Percentiles rank a stretch among this genome's conserved stretches.
These are phyloP conservation scores for Hura crepitans DNA, from an alignment of 441 rosid species.

Conservation along the genomic window DNA sequence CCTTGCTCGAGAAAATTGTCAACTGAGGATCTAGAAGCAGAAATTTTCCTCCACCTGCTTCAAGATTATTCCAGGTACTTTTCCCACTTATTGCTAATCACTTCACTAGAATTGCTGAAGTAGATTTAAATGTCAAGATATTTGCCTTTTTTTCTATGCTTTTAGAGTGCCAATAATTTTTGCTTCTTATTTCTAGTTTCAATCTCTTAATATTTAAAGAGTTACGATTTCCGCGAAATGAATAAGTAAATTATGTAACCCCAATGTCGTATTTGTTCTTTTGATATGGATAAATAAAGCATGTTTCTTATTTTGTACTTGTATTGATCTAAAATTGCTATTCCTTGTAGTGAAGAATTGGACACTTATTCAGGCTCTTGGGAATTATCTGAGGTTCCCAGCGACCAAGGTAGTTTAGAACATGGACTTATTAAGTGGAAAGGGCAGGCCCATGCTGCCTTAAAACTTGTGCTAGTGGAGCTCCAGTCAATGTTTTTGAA, in stretches of 20 bases:
- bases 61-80: slow-evolving; percentile 59
- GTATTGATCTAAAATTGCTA: slow-evolving; percentile 22
- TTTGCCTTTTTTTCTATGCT: neutral
- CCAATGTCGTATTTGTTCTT: neutral
- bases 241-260: neutral
- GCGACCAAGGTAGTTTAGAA: slow-evolving; percentile 49
- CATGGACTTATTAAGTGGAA: slow-evolving; percentile 65
- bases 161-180: neutral
- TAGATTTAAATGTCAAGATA: neutral
- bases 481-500: slow-evolving; percentile 63
- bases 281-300: neutral
- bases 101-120: neutral
- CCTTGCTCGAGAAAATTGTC: slow-evolving; percentile 76
- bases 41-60: slow-evolving; percentile 76
- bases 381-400: slow-evolving; percentile 42
- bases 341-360: slow-evolving; percentile 56
- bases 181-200: slow-evolving; percentile 1
- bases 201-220: neutral
- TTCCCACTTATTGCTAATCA: slow-evolving; percentile 6
- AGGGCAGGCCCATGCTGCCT: slow-evolving; percentile 57
- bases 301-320: neutral
- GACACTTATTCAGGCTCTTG: slow-evolving; percentile 48
- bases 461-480: slow-evolving; percentile 51
- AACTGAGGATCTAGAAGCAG: slow-evolving; percentile 80
- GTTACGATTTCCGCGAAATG: neutral